Evolutionary conservation across 2,329 filamentous ascomycete genomes (phyloP), one percentile per base, ranked within the genome.

Genomic region (Onygenales sp.): DNA sequence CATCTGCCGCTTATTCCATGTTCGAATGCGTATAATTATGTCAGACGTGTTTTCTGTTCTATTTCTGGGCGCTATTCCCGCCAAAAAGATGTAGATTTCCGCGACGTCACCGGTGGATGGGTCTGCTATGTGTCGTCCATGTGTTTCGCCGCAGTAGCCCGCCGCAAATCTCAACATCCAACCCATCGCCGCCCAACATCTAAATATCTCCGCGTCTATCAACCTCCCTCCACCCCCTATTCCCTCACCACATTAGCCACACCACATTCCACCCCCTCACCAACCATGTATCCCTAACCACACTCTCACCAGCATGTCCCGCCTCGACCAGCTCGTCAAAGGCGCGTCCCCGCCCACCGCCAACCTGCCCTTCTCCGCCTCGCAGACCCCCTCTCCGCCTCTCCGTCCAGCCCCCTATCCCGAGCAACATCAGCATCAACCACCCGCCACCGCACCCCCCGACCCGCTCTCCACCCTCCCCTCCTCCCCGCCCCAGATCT

Each of bases 401-500:
- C 55, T 69, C 33, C 33, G 39, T 27, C 17, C 49, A 11, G 31
- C 39, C 10, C 34, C 34, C 39, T 14, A 10, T 11, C 21, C 27
- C 17, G 9, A 27, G 52, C 53, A 11, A 55, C 56, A 46, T 51
- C 58, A 13, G 56, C 60, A 5, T 34, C 56, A 14, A 31, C 52
- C n/a, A 45, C 49, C 54, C 10, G 53, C 53, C 13, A 53, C 57
- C 31, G 52, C 61, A 63, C 67, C 74, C 54, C 69, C 73, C 54
- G 89, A 94, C 67, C 88, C 89, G 32, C 80, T 92, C 57, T 85
- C 84, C 62, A 83, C 85, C 57, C 83, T 92, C 13, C 91, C 91
- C n/a, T 92, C 87, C 65, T 89, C 88, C 13, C 91, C 91, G 45
- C 88, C 89, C 52, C 93, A 95, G 77, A 96, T 98, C 66, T 98